Conservation (phyloP, 768 basidiomycete genomes). For the Leccinum boreale region DNA sequence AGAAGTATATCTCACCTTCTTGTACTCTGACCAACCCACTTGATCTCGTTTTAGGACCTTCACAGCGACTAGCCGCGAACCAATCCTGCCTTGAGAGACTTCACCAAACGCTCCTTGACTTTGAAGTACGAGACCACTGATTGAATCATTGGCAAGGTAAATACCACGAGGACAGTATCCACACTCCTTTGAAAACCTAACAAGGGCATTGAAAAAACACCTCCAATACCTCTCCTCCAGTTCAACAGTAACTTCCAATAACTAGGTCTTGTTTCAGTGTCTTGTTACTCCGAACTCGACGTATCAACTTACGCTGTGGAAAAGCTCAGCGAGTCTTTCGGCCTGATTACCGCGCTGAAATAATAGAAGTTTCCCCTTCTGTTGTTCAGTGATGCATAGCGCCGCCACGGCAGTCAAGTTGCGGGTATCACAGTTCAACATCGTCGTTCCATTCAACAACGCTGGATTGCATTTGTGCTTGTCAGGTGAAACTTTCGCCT, state of each 20-base stretch:
- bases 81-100: slow-evolving; percentile 17
- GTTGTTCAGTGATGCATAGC: slow-evolving; percentile 10
- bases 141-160: neutral
- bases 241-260: slow-evolving; percentile 20
- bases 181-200: slow-evolving; percentile 18
- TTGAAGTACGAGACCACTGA: slow-evolving; percentile 5
- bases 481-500: slow-evolving; percentile 5
- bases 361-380: slow-evolving; percentile 2
- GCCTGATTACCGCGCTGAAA: neutral
- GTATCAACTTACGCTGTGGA: too few species aligned
- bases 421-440: slow-evolving; percentile 18
- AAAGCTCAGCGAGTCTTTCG: slow-evolving; percentile 16
- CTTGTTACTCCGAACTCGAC: neutral
- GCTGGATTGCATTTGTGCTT: slow-evolving; percentile 24
- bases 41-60: slow-evolving; percentile 12
- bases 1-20: slow-evolving; percentile 13
- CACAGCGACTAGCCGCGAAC: slow-evolving; percentile 26
- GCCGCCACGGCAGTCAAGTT: slow-evolving; percentile 17
- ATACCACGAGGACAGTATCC: slow-evolving; percentile 20
- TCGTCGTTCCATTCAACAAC: slow-evolving; percentile 10
- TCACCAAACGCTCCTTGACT: slow-evolving; percentile 20
- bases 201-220: slow-evolving; percentile 13
- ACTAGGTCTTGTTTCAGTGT: slow-evolving; percentile 9
- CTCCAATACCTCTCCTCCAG: slow-evolving; percentile 17
- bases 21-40: neutral